These are phyloP conservation scores for Yarrowia keelungensis DNA, from an alignment of 805 yeast genomes.

Conservation along the genomic window DNA sequence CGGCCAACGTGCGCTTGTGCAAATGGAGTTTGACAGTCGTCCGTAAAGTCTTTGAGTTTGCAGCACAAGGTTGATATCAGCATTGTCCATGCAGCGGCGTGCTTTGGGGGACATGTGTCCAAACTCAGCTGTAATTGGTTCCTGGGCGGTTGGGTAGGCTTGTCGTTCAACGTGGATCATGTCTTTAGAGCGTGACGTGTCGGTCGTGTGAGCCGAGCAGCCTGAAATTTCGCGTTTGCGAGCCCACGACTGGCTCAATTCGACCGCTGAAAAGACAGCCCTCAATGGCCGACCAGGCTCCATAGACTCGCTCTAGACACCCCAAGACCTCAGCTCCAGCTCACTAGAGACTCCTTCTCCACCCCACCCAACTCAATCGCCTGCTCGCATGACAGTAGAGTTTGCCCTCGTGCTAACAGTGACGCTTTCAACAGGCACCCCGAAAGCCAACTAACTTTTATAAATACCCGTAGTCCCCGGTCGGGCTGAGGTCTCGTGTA, in stretches of 20 bases:
- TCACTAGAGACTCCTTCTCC: not conserved
- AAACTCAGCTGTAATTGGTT: conserved; percentile 36
- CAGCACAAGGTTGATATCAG: conserved; percentile 26
- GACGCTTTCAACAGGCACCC: conserved; percentile 21
- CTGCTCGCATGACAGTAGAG: conserved; percentile 38
- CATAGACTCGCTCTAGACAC: too few species aligned
- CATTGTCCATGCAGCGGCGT: conserved; percentile 32
- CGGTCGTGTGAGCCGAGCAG: conserved; percentile 33
- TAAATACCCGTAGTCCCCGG: conserved; percentile 15
- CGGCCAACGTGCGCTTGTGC: conserved; percentile 9
- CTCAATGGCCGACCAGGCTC: not conserved
- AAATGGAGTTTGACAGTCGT: conserved; percentile 5
- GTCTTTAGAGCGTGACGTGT: conserved; percentile 37
- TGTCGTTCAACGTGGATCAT: conserved; percentile 19
- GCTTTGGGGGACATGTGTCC: conserved; percentile 27
- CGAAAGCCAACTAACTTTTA: conserved; percentile 24
- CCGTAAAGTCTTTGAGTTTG: conserved; percentile 9
- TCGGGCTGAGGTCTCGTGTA: not conserved
- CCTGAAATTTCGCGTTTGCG: conserved; percentile 6
- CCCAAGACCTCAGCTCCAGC: not conserved
- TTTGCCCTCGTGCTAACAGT: conserved; percentile 36
- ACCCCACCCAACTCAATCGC: conserved; percentile 35
- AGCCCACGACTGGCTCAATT: not conserved
- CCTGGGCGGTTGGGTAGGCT: conserved; percentile 32
- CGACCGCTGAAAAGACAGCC: not conserved